phyloP scores from a whole-genome alignment of 2,329 filamentous ascomycete species.

The Aspergillaceae sp. region DNA sequence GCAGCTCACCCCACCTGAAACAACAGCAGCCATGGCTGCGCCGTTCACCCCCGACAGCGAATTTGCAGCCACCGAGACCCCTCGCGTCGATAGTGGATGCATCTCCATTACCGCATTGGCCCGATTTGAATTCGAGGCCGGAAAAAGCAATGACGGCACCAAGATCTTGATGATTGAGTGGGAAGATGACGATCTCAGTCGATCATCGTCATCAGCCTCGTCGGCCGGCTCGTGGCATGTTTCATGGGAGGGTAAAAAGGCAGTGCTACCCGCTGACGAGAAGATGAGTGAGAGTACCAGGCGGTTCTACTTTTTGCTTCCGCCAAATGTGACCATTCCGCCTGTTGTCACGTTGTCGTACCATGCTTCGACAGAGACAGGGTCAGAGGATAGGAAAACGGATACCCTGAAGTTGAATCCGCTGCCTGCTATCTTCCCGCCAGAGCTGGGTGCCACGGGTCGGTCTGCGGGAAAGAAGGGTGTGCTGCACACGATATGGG shows the following conservation, averaged over 20 bases:
- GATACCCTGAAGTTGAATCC: conserved; percentile 60
- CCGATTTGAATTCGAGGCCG: conserved; percentile 78
- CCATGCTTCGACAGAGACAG: conserved; percentile 20
- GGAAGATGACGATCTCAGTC: conserved; percentile 54
- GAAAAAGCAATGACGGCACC: conserved; percentile 69
- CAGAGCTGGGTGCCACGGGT: conserved; percentile 60
- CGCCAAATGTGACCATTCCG: conserved; percentile 62
- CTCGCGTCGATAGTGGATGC: conserved; percentile 15
- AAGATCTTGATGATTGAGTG: conserved; percentile 93
- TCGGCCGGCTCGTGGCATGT: conserved; percentile 59
- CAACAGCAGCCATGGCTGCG: conserved; percentile 8
- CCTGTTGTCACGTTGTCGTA: conserved; percentile 59
- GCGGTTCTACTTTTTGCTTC: conserved; percentile 72
- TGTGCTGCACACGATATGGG: conserved; percentile 84
- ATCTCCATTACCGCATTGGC: conserved; percentile 55
- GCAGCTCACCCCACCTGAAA: neutral
- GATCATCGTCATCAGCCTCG: conserved; percentile 29
- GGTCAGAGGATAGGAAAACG: conserved; percentile 10
- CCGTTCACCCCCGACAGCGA: conserved; percentile 25
- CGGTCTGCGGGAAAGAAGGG: conserved; percentile 64
- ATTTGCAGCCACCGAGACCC: conserved; percentile 25
- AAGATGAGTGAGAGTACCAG: conserved; percentile 45
- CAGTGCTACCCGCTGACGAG: conserved; percentile 59
- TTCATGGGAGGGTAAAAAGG: conserved; percentile 72
- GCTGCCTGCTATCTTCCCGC: conserved; percentile 76